Base-by-base conservation (phyloP, 225 moss, liverwort and hornwort genomes). In the Pseudoscleropodium purum region DNA sequence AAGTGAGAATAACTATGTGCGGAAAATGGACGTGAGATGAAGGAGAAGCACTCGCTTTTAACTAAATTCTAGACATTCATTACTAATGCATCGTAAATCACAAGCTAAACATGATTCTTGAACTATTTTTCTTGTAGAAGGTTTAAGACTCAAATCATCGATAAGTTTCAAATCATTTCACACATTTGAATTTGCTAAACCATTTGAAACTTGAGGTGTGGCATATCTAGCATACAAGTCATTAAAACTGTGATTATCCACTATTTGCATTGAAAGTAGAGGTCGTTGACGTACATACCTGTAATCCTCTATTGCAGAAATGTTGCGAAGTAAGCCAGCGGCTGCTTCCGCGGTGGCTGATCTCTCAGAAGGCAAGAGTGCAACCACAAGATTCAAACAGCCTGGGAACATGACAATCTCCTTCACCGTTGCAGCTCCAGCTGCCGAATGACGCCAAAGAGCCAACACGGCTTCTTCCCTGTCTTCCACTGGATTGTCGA, bases 381-480 rank as follows among this genome's bases (percentile, higher is more conserved):
- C 94, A 81, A 98, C 97, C 59, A 98, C 92, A 64, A 98, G 94
- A 90, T 95, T 98, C 87, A 98, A 94, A 89, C 96, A 98, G 61
- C 98, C 98, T 26, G 95, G 96, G 63, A 94, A 98, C 82, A 90
- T 91, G 59, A 98, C 79, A 91, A 98, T 95, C 88, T 98, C 95
- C 85, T 95, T 95, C 85, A 96, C 94, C 89, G 85, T 93, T 57
- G 94, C 92, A 88, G 91, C 90, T 76, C 96, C 96, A 59, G 93
- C 92, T 52, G 89, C 89, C 62, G 98, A 96, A 87, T 98, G 97
- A 87, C 94, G 93, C 95, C 98, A 95, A 57, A 98, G 95, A 54
- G 98, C 95, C 88, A 94, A 79, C 87, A 98, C 98, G 31, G 93
- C 98, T 78, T 89, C 94, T 88, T 98, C 97, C 87, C 97, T 95